Evolutionary conservation across 148 eudicot genomes (phyloP).

Genomic region (Vaccinium corymbosum): DNA sequence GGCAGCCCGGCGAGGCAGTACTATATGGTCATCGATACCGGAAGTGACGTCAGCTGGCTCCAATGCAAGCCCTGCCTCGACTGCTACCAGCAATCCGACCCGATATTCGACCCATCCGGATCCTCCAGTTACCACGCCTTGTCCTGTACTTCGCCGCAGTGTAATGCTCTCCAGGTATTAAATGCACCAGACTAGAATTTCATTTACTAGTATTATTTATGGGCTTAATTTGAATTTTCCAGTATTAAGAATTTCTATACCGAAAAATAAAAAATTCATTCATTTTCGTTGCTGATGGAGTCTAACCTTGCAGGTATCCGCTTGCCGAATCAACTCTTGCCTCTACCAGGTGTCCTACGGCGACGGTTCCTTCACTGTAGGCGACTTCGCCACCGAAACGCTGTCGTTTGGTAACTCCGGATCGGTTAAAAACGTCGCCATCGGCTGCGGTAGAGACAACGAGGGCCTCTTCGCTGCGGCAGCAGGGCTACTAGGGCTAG

Average conservation of each 20-base stretch:
- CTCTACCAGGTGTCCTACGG: conserved; percentile 79
- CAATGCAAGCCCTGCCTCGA: conserved; percentile 71
- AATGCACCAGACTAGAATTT: no score
- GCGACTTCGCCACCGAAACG: conserved; percentile 68
- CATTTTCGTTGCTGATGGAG: no score
- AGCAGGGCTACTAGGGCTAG: conserved; percentile 71
- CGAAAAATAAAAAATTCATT: no score
- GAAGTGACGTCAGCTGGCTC: conserved; percentile 84
- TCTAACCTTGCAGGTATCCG: conserved; percentile 16
- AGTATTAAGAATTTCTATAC: no score
- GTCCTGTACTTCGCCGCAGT: conserved; percentile 43
- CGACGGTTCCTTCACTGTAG: conserved; percentile 80
- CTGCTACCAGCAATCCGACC: conserved; percentile 76
- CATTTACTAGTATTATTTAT: no score
- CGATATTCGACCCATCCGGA: conserved; percentile 44
- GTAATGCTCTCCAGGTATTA: conserved; percentile 35
- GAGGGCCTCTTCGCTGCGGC: conserved; percentile 66
- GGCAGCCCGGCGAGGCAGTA: conserved; percentile 52
- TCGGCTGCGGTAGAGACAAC: conserved; percentile 88
- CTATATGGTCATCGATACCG: conserved; percentile 68
- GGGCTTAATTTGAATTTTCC: no score
- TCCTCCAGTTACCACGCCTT: conserved; percentile 47
- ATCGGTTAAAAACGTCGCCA: conserved; percentile 34
- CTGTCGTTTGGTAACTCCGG: conserved; percentile 59
- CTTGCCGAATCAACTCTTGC: conserved; percentile 43